Conservation (phyloP, 2,329 filamentous ascomycete species). For the Alternaria triticina region DNA sequence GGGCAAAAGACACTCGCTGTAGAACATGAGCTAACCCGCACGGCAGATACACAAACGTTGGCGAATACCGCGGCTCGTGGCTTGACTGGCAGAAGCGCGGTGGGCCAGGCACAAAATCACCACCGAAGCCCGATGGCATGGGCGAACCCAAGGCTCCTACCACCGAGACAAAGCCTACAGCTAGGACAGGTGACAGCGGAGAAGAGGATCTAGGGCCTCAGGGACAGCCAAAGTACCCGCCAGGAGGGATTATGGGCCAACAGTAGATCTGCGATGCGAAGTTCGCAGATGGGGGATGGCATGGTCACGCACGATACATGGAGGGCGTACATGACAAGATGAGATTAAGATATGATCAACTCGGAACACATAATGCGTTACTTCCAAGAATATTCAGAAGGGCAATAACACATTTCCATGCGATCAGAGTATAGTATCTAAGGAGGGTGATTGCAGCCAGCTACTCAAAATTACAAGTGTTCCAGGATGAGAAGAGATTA, state of each 20-base stretch:
- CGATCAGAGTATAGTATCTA: not conserved
- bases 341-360: not conserved
- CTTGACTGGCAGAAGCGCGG: constrained; percentile 80
- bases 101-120: constrained; percentile 56
- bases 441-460: not conserved
- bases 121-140: constrained; percentile 20
- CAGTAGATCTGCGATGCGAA: not conserved
- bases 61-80: constrained; percentile 79
- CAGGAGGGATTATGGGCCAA: not conserved
- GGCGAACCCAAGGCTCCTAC: constrained; percentile 24
- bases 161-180: constrained; percentile 20
- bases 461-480: not conserved
- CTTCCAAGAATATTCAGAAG: not conserved
- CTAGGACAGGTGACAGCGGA: constrained; percentile 17
- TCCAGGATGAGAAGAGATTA: not conserved
- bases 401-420: no score
- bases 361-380: not conserved
- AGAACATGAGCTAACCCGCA: not conserved
- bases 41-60: constrained; percentile 65
- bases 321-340: not conserved
- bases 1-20: not conserved
- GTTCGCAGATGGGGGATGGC: not conserved
- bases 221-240: constrained; percentile 7
- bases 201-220: constrained; percentile 21
- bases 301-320: rapidly evolving